Base-by-base conservation (phyloP, 2,329 filamentous ascomycete species). In the Microdochium paspali region DNA sequence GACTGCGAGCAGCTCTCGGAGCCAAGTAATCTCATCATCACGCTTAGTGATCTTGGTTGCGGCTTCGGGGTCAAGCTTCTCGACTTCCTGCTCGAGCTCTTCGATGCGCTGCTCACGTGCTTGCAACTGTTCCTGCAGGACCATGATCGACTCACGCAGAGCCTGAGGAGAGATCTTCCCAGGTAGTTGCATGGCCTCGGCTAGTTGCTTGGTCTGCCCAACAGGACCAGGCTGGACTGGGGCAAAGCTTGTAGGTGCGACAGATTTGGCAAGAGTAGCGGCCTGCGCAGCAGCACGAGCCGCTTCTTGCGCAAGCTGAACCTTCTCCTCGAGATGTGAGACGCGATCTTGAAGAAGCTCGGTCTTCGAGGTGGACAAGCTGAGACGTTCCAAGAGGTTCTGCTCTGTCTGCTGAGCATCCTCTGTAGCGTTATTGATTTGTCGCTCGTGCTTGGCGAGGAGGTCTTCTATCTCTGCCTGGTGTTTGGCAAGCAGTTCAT, bases 81-180 rank as follows among this genome's bases (percentile, higher is more conserved):
- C 69, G 7, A 90, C 71, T 46, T 82, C 75, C 46, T 83, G 77
- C 66, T 95, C 88, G 12, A 97, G 82, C 52, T 85, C 80, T 62
- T 98, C 93, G 55, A 97, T 95, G 32, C 82, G 84, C 50, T 85
- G 79, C 68, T 98, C 93, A 46, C 93, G 90, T 57, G 93, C 89
- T 64, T 97, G 93, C 6, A 98, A 77, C 65, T 98, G 93, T 65
- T 97, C 91, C 67, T 98, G 93, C 24, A 98, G 74, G 18, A 96
- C 93, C 67, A 95, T 83, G 61, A 98, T 96, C 1, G 90, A 95
- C 66, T 98, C 93, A 25, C 93, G 85, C 26, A 98, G 78, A 6
- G 93, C 93, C 66, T 97, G 91, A 1, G 90, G 88, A 2, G 91
- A 96, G 49, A 96, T 88, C 73, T 86, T 95, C 63, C 93, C 89